Evolutionary conservation across 2,329 filamentous ascomycete species (phyloP), one percentile per base, ranked within the genome.

Genomic region (Rhynchosporium secalis): DNA sequence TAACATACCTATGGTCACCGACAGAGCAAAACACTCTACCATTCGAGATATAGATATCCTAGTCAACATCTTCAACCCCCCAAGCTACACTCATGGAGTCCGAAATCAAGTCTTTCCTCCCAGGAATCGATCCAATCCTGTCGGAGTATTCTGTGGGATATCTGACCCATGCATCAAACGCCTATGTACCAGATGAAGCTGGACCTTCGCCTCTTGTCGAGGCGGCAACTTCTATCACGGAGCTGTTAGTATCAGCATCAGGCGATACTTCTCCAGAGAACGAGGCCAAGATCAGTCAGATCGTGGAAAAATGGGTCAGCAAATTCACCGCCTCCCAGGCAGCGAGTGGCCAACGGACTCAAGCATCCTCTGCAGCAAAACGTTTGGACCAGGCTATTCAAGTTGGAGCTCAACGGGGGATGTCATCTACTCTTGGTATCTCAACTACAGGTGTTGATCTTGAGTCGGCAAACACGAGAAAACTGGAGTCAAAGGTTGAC

Each of bases 401-500:
- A 77, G 94, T 99, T 72, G 91, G 92, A 75, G 88, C 93, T 31
- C 92, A 96, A 78, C 86, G 92, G 68, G 97, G 96, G 77, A 94
- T 99, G 79, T 99, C 95, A 38, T 96, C 95, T 5, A 99, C 95
- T 2, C 79, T 99, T 69, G 94, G 92, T 28, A 86, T 99, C 56
- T 86, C 93, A 7, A 90, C 89, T 58, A 91, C 87, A 60, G 88
- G 83, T 63, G 92, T 99, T 45, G 95, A 99, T 74, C 83, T 99
- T 31, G 95, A 99, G 77, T 96, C 94, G 61, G 92, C 93, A 74
- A 96, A 96, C 74, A 83, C 86, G 45, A 86, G 94, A 72, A 98
- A 98, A 79, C 91, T 99, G 62, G 95, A 99, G 79, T 98, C 94
- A 72, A 92, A 94, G 75, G 95, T 99, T 65, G 95, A 99, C 78